Evolutionary conservation across 805 yeast genomes (phyloP), one percentile per base, ranked within the genome.

Genomic region (Myxozyma melibiosi): DNA sequence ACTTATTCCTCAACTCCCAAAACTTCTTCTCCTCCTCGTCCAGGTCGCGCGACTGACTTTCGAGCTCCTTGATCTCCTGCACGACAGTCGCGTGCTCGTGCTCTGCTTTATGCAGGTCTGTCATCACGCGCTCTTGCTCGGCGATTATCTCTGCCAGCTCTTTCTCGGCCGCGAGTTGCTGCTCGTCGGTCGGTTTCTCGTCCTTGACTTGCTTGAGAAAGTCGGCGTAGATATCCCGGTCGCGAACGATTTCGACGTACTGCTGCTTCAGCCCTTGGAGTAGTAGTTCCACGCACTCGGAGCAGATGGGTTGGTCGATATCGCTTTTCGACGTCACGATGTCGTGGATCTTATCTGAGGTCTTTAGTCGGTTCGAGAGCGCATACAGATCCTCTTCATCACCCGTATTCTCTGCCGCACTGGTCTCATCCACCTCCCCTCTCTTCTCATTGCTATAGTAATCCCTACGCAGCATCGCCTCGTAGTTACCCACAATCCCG

Each of bases 271-370:
- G 77, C 55, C 84, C 84, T 8, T 81, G 83, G 9, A 86, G 75
- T 25, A 92, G 71, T 20, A 78, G 69, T 41, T 79, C 82, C 5
- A 94, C 86, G 70, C 99, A 94, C 42, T 91, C 97, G 24, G 78
- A 78, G 66, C 98, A 92, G 14, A 94, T 82, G 0, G 99, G 99
- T 67, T 83, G 84, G 62, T 89, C 95, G 14, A 92, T 78, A 58
- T 85, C 90, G 50, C 85, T 84, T 59, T 86, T 85, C 4, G 80
- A 76, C 0, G 94, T 85, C 4, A 92, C 71, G 1, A 87, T 76
- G 61, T 86, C 85, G 39, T 41, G 43, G 9, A 57, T 16, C 11
- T 43, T 41, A 20, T 57, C 61, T 9, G 57, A 57, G 2, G 54
- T 51, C 45, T 30, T 28, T 34, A 52, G 38, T 25, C 57, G 34